Percentiles rank a stretch among this genome's conserved stretches.
phyloP scores from a whole-genome alignment of 257 asterid genomes.

The Nicotiana undulata region DNA sequence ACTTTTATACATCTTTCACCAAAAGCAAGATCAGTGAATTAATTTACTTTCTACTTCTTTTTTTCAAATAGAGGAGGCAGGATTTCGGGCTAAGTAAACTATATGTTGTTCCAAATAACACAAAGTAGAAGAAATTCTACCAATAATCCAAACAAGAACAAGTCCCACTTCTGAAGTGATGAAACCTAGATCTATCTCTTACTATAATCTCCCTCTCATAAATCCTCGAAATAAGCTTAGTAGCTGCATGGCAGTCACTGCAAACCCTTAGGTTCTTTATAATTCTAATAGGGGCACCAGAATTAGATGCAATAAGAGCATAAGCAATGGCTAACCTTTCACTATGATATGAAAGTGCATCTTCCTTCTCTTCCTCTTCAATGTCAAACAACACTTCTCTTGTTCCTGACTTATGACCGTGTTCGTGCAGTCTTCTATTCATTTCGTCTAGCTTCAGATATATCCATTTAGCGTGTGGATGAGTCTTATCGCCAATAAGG shows the following conservation, averaged over 20 bases:
- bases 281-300: slow-evolving; percentile 29
- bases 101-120: not conserved
- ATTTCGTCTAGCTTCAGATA: slow-evolving; percentile 23
- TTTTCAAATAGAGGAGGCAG: no score
- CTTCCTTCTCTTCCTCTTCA: slow-evolving; percentile 45
- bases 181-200: slow-evolving; percentile 42
- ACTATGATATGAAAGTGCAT: slow-evolving; percentile 43
- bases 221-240: slow-evolving; percentile 33
- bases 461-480: slow-evolving; percentile 21
- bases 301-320: slow-evolving; percentile 28
- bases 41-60: no score
- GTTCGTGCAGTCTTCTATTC: slow-evolving; percentile 14
- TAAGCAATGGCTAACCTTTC: slow-evolving; percentile 57
- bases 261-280: slow-evolving; percentile 51
- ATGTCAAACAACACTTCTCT: slow-evolving; percentile 39
- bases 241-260: slow-evolving; percentile 40
- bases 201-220: slow-evolving; percentile 36
- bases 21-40: not conserved
- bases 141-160: slow-evolving; percentile 53
- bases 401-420: slow-evolving; percentile 28
- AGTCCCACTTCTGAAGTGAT: slow-evolving; percentile 32
- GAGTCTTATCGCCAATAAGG: slow-evolving; percentile 36
- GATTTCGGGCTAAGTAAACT: no score
- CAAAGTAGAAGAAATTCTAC: slow-evolving; percentile 14
- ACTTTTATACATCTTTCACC: not conserved